Conservation (phyloP, 176 grass and related monocot species). For the Ensete ventricosum region DNA sequence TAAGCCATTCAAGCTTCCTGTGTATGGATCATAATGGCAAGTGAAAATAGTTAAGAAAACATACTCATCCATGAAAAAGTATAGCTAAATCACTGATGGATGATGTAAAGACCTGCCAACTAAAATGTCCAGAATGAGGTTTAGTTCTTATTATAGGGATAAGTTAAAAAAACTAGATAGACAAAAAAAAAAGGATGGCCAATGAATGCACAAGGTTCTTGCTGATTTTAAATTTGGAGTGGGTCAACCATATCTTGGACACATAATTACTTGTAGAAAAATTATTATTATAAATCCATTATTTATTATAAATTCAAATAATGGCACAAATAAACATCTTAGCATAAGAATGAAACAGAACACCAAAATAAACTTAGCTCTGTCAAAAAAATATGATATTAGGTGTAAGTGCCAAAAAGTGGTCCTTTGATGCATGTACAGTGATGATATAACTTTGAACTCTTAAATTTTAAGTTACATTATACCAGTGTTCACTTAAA, state of each 20-base stretch:
- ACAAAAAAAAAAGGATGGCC: too few species aligned
- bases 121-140: too few species aligned
- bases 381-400: too few species aligned
- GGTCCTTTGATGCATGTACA: background rate
- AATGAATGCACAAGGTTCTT: too few species aligned
- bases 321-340: background rate
- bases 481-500: background rate
- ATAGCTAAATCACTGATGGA: background rate
- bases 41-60: background rate
- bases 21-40: background rate
- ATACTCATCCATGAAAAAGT: background rate
- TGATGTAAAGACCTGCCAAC: too few species aligned
- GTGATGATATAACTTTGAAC: background rate
- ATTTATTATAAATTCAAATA: background rate
- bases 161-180: too few species aligned
- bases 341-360: background rate
- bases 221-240: background rate
- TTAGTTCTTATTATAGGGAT: too few species aligned
- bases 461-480: background rate
- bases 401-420: background rate
- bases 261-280: background rate
- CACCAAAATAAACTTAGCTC: background rate
- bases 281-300: background rate
- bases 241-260: background rate
- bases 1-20: background rate